Evolutionary conservation across 192 early-diverging fungal species (phyloP).

Genomic region (Mortierella hygrophila): DNA sequence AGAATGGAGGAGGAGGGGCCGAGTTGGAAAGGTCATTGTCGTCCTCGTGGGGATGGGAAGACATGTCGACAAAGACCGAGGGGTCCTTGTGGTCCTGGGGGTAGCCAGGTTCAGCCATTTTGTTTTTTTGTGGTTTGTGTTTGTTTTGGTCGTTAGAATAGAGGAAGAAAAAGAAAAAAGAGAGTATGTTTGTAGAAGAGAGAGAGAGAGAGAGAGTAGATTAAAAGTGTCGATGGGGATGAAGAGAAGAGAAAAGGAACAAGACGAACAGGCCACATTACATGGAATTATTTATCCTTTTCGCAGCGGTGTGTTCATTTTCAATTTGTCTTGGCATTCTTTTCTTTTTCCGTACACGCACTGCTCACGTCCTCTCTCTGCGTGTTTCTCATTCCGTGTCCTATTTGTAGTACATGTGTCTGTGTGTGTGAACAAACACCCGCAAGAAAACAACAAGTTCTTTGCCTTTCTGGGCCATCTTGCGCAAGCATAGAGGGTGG

Average conservation of each 20-base stretch:
- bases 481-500: neutral
- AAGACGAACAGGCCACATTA: neutral
- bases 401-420: neutral
- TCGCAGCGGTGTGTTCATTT: neutral
- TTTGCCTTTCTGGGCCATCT: neutral
- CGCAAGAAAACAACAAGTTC: no score
- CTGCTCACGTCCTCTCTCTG: no score
- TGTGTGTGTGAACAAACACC: no score
- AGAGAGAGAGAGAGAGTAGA: no score
- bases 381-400: neutral
- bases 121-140: constrained; percentile 2
- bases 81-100: constrained; percentile 35
- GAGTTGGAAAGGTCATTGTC: neutral
- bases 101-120: constrained; percentile 30
- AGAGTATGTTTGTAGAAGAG: neutral
- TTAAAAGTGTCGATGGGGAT: neutral
- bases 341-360: no score
- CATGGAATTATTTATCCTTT: neutral
- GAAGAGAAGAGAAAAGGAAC: neutral
- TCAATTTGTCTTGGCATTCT: constrained; percentile 1
- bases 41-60: neutral
- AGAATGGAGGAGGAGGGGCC: constrained; percentile 27
- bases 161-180: neutral
- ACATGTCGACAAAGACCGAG: constrained; percentile 35
- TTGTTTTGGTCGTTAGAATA: neutral